phyloP scores from a whole-genome alignment of 352 stramenopile genomes.

The Phytophthora pini region DNA sequence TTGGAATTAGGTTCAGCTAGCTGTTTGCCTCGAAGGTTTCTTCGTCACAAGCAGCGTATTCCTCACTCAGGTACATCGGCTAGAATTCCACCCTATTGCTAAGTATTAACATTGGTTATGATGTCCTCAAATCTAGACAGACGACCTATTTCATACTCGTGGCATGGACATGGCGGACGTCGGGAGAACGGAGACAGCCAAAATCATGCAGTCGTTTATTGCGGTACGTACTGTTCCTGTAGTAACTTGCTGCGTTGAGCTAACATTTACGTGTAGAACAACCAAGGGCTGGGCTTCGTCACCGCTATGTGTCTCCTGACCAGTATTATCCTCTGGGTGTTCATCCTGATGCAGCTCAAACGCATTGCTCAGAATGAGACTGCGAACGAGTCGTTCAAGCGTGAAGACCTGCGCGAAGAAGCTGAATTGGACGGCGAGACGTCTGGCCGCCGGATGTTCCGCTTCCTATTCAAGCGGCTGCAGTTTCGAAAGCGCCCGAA shows the following conservation, averaged over 20 bases:
- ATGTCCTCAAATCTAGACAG: conserved; percentile 30
- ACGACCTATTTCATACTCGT: conserved; percentile 38
- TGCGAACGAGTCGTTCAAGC: conserved; percentile 87
- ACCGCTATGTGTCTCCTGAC: conserved; percentile 69
- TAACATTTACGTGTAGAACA: conserved; percentile 46
- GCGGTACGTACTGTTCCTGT: conserved; percentile 33
- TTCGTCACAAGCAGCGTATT: conserved; percentile 63
- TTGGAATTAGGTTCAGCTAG: conserved; percentile 44
- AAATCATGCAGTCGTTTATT: conserved; percentile 64
- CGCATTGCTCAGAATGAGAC: conserved; percentile 79
- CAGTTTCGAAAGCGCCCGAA: conserved; percentile 39
- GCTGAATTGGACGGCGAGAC: conserved; percentile 56
- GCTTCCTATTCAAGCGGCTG: conserved; percentile 55
- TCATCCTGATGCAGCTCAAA: conserved; percentile 78
- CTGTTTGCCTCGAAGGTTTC: conserved; percentile 59
- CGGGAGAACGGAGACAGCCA: conserved; percentile 35
- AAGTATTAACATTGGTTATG: conserved; percentile 3
- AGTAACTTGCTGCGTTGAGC: neutral
- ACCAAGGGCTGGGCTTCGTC: conserved; percentile 72
- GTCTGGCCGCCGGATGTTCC: conserved; percentile 48
- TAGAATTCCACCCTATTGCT: neutral
- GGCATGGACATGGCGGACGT: conserved; percentile 22
- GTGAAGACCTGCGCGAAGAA: conserved; percentile 70
- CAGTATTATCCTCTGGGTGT: conserved; percentile 67
- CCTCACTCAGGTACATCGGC: conserved; percentile 44